Conservation (phyloP, 1,139 yeast species). For the Debaryomyces nepalensis region DNA sequence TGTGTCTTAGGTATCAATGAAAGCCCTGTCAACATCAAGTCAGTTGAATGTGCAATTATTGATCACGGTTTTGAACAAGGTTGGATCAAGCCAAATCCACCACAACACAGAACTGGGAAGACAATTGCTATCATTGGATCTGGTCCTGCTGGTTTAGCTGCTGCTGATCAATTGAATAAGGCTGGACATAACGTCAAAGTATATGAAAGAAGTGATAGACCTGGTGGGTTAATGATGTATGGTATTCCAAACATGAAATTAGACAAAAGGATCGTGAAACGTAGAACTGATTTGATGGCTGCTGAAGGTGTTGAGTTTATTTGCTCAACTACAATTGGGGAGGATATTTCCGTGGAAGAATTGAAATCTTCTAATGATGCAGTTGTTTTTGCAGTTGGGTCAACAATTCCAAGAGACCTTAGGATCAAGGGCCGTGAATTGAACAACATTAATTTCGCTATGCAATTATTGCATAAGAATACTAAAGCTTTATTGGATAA, state of each 20-base stretch:
- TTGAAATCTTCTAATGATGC: conserved; percentile 73
- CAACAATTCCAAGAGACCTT: conserved; percentile 95
- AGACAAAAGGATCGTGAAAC: conserved; percentile 88
- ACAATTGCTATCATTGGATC: conserved; percentile 89
- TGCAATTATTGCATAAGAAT: conserved; percentile 87
- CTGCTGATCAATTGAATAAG: conserved; percentile 94
- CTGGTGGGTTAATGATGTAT: conserved; percentile 97
- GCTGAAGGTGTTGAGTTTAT: conserved; percentile 89
- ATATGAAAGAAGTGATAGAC: conserved; percentile 91
- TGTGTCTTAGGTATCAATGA: conserved; percentile 94
- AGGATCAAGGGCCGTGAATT: conserved; percentile 92
- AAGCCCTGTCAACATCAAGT: conserved; percentile 95
- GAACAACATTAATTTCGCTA: conserved; percentile 90
- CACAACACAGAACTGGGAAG: conserved; percentile 80
- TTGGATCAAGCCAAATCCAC: conserved; percentile 90
- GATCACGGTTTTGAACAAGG: conserved; percentile 97
- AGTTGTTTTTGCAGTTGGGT: conserved; percentile 91
- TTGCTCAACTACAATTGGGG: conserved; percentile 81
- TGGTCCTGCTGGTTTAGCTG: conserved; percentile 96
- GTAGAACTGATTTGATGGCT: conserved; percentile 87
- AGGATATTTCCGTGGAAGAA: conserved; percentile 73
- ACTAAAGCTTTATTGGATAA: conserved; percentile 88
- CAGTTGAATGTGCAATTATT: conserved; percentile 94
- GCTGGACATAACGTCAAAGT: conserved; percentile 94
- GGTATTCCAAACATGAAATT: conserved; percentile 99